Percentiles rank a stretch among this genome's conserved stretches.
phyloP scores from a whole-genome alignment of 352 stramenopile species.

The Phytopythium delawarense region DNA sequence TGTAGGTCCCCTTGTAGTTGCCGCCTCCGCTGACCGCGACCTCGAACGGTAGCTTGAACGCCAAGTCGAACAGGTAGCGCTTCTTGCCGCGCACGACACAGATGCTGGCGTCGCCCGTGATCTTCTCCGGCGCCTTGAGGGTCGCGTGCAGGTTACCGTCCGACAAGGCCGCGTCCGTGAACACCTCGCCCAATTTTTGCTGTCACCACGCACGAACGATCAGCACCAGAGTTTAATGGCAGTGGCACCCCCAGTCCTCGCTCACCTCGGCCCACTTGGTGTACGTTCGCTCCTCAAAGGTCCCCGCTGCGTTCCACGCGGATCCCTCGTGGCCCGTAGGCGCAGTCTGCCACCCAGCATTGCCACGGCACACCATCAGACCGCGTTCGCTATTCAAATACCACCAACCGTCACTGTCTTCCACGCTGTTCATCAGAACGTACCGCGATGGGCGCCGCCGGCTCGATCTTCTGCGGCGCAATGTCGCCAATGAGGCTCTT shows the following conservation, averaged over 20 bases:
- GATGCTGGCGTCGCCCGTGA: conserved; percentile 83
- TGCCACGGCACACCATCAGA: too few species aligned
- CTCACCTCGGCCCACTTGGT: conserved; percentile 76
- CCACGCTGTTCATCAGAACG: conserved; percentile 1
- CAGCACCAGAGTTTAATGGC: neutral
- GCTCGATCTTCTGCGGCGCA: conserved; percentile 78
- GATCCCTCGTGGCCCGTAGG: conserved; percentile 64
- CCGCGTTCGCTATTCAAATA: too few species aligned
- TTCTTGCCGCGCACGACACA: conserved; percentile 88
- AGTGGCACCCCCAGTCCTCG: neutral
- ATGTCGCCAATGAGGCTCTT: conserved; percentile 97
- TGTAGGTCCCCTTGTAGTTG: conserved; percentile 60
- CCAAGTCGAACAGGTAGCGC: conserved; percentile 87
- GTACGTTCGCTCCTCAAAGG: conserved; percentile 88
- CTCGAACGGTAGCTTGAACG: conserved; percentile 71
- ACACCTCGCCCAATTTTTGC: conserved; percentile 60
- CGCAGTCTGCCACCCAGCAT: conserved; percentile 7
- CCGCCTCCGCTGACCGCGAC: conserved; percentile 42
- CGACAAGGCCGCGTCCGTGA: conserved; percentile 31
- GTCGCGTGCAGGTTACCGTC: conserved; percentile 40
- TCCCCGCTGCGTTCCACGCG: conserved; percentile 91
- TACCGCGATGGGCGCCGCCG: conserved; percentile 28
- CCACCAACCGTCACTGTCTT: neutral
- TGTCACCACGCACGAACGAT: conserved; percentile 6
- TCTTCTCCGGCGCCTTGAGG: conserved; percentile 61